Percentiles rank a stretch among this genome's conserved stretches.
Evolutionary conservation across 805 yeast species (phyloP).

Genomic region (Ogataea polymorpha): DNA sequence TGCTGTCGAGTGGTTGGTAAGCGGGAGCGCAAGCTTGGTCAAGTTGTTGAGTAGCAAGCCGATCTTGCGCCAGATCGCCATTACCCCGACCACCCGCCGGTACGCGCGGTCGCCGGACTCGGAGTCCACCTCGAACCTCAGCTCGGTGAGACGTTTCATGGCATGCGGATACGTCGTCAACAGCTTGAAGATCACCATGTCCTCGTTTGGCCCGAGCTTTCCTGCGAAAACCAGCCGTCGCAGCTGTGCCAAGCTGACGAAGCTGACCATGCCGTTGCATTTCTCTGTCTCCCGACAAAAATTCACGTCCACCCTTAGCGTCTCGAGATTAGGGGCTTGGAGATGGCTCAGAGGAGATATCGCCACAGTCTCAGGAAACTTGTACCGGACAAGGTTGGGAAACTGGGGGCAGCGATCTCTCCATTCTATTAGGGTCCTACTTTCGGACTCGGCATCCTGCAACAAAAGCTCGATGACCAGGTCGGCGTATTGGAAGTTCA

Average conservation of each 20-base stretch:
- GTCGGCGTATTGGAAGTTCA: conserved; percentile 25
- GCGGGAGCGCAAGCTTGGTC: conserved; percentile 25
- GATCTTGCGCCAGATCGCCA: conserved; percentile 33
- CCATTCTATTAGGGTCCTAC: conserved; percentile 26
- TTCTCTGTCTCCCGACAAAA: conserved; percentile 28
- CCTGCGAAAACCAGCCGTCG: conserved; percentile 24
- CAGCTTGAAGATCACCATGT: conserved; percentile 31
- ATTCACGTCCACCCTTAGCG: conserved; percentile 27
- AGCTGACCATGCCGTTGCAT: conserved; percentile 24
- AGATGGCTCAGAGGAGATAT: conserved; percentile 25
- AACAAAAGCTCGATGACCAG: conserved; percentile 25
- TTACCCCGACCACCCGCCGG: conserved; percentile 33
- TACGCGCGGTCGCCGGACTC: conserved; percentile 28
- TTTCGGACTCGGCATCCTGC: conserved; percentile 18
- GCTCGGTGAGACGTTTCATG: conserved; percentile 22
- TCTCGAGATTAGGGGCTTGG: conserved; percentile 26
- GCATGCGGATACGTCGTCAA: conserved; percentile 28
- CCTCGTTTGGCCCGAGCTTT: conserved; percentile 32
- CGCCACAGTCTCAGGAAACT: conserved; percentile 21
- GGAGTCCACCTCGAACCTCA: conserved; percentile 26
- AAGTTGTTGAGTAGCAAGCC: conserved; percentile 26
- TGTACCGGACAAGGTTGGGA: conserved; percentile 18
- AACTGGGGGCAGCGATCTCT: conserved; percentile 16
- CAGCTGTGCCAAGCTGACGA: conserved; percentile 22
- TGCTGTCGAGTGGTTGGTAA: conserved; percentile 33